Base-by-base conservation (phyloP, 345 rosid species). In the Salix caprea region DNA sequence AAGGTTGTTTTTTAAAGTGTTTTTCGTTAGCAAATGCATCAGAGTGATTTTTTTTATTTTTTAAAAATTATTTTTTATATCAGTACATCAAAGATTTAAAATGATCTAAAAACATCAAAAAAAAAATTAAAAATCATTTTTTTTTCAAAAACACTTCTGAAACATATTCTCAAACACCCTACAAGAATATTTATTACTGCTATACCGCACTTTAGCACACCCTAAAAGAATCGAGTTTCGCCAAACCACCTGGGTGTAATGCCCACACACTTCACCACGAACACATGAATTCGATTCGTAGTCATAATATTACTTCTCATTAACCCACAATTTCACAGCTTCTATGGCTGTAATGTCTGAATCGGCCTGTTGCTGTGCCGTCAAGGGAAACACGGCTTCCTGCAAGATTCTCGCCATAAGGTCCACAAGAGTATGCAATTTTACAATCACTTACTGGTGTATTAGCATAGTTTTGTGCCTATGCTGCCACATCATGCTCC, bases 281-380 rank as follows among this genome's bases (percentile, higher is more conserved):
- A 78, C 78, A 72, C 97, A 91, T 5, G 82, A 74, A 75, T 89
- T 91, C 23, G 94, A 73, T 69, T 60, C 64, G 72, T 87, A 79
- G 65, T 89, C 77, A 54, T 92, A 94, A 64, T 73, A 2, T 6
- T 71, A 74, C 84, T 86, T 85, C 85, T 90, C 97, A 39, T 67
- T 64, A 2, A 86, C 88, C 88, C 91, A 91, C 86, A 90, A 0
- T 13, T 69, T 67, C 36, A 91, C 92, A 0, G 92, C 92, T 21
- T 69, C 80, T 2, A 72, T 74, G 21, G 82, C 88, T 0, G 85
- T 65, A 50, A 74, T 28, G 42, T 71, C 65, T 1, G 5, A 28
- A 40, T 40, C 44, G 44, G 44, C 36, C 76, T 0, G 76, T 72
- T 0, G 34, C 48, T 0, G 18, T 28, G 32, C 46, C 76, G 3